Base-by-base conservation (phyloP, 768 basidiomycete species). In the Trichaptum fuscoviolaceum region DNA sequence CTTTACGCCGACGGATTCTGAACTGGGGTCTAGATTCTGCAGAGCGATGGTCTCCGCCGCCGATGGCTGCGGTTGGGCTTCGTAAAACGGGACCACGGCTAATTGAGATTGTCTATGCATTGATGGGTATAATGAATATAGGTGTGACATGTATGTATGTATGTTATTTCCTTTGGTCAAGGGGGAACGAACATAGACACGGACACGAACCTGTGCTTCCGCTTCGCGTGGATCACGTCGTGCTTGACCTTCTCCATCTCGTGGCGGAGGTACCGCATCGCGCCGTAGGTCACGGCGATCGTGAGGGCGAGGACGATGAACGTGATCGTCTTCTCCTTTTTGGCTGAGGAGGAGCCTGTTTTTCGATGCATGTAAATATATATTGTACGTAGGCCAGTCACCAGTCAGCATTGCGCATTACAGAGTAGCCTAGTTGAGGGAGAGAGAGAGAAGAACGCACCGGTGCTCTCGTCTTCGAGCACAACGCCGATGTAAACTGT, bases 231-330 rank as follows among this genome's bases (percentile, higher is more conserved):
- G 63, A 93, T 86, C 20, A 92, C 82, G 1, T 77, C 74, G 4
- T 86, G 84, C 71, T 91, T 92, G 36, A 82, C 85, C 64, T 80
- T 77, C 75, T 87, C 85, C 84, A 96, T 92, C 75, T 87, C 73
- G 63, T 75, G 81, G 69, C 84, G 84, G 70, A 96, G 92, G 74
- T 91, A 96, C 91, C 92, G 95, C 82, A 91, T 89, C 0, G 95
- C 90, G 26, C 78, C 73, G 63, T 91, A 59, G 0, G 95, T 95
- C 69, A 95, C 84, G 23, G 93, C 57, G 52, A 87, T 73, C 0
- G 93, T 93, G 52, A 90, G 63, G 6, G 73, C 88, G 30, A 94
- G 76, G 5, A 95, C 90, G 20, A 52, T 12, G 42, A 52, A 15
- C 42, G 42, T 52, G 42, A 52, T 20, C 42, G 42, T 20, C 20